phyloP scores from a whole-genome alignment of 257 asterid genomes.

The Capsicum chinense region DNA sequence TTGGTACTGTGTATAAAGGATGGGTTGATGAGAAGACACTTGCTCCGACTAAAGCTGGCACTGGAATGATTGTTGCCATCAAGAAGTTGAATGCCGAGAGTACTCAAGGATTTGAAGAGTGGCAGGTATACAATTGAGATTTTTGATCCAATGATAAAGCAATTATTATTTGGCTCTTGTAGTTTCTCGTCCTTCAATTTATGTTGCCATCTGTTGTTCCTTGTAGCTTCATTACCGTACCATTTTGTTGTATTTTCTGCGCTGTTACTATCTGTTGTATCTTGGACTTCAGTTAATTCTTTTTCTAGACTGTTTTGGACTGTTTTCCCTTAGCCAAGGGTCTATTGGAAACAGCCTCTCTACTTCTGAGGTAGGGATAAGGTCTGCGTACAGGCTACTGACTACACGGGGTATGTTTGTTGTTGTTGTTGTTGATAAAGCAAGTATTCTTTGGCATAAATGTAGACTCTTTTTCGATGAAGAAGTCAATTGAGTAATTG shows the following conservation, averaged over 20 bases:
- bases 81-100: constrained; percentile 54
- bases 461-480: not conserved
- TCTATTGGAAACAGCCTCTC: too few species aligned
- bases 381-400: too few species aligned
- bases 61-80: constrained; percentile 55
- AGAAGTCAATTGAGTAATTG: not conserved
- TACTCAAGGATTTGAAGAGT: constrained; percentile 56
- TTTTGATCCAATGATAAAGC: constrained; percentile 2
- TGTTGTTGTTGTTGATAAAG: not conserved
- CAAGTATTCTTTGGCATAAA: not conserved
- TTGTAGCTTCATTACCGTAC: too few species aligned
- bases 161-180: not conserved
- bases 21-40: constrained; percentile 58
- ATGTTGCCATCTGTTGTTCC: too few species aligned
- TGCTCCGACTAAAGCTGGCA: constrained; percentile 44
- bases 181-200: too few species aligned
- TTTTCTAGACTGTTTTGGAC: too few species aligned
- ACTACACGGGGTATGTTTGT: too few species aligned
- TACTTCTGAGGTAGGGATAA: too few species aligned
- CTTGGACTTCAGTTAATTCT: too few species aligned
- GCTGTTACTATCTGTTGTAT: too few species aligned
- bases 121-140: constrained; percentile 48
- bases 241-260: too few species aligned
- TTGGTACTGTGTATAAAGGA: constrained; percentile 58
- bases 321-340: too few species aligned